Conservation (phyloP, 805 yeast genomes). For the Candida anglica region DNA sequence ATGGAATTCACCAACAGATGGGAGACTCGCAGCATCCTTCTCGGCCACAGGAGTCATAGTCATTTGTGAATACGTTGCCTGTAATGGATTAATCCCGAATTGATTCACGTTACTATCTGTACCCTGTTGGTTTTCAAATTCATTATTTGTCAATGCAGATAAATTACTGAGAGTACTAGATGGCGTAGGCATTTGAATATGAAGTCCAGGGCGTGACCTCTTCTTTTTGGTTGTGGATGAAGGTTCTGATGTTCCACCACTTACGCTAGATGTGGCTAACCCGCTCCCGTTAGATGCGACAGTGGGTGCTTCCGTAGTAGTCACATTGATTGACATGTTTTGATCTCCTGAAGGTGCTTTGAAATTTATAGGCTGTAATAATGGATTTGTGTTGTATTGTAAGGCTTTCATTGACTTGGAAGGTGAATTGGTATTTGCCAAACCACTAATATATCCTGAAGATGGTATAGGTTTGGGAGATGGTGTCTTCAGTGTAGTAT, state of each 20-base stretch:
- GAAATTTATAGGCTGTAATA: constrained; percentile 54
- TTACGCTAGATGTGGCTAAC: too few relatives aligned
- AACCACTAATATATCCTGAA: constrained; percentile 11
- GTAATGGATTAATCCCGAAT: constrained; percentile 59
- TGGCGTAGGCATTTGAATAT: constrained; percentile 76
- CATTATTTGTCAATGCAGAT: constrained; percentile 34
- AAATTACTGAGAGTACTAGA: constrained; percentile 32
- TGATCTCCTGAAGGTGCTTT: constrained; percentile 16
- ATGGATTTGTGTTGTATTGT: constrained; percentile 39
- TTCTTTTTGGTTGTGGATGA: constrained; percentile 17
- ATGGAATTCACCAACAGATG: too few relatives aligned
- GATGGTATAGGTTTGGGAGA: constrained; percentile 31
- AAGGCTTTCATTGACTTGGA: constrained; percentile 49
- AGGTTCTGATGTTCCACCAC: not conserved
- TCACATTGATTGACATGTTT: not conserved
- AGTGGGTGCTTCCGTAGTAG: not conserved
- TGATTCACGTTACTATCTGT: constrained; percentile 53
- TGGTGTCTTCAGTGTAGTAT: constrained; percentile 27
- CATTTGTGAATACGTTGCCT: constrained; percentile 47
- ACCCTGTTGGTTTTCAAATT: constrained; percentile 18
- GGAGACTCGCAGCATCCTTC: too few relatives aligned
- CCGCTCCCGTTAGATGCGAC: not conserved
- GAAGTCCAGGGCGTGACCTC: constrained; percentile 51
- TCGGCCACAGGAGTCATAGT: constrained; percentile 84
- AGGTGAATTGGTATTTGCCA: constrained; percentile 28